Base-by-base conservation (phyloP, 1,139 yeast genomes). In the Cylindricascospora bacillispora region DNA sequence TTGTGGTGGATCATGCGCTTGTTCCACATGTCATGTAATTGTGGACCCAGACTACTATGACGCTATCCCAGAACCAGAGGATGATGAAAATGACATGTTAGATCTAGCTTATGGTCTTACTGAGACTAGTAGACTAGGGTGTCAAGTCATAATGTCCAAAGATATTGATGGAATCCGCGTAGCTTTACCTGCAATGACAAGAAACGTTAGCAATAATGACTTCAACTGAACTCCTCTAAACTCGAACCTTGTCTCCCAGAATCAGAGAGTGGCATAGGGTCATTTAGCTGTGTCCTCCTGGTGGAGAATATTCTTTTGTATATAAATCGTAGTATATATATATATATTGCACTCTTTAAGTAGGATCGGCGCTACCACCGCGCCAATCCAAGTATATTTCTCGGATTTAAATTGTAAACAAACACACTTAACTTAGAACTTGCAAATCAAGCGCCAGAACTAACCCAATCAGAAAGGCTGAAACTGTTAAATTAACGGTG, bases 1-100 rank as follows among this genome's bases (percentile, higher is more conserved):
- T 0, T 89, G 98, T 59, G 98, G 98, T 22, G 98, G 98, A 2
- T 83, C 95, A 2, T 89, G 98, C 63, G 98, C 98, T 1, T 89
- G 98, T 53, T 85, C 95, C 3, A 89, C 98, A 0, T 89, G 98
- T 54, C 98, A 89, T 59, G 77, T 89, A 35, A 89, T 89, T 30
- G 85, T 89, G 23, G 98, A 89, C 52, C 98, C 98, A 1, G 95
- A 79, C 27, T 85, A 62, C 52, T 89, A 83, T 57, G 98, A 89
- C 50, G 70, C 63, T 35, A 70, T 89, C 44, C 94, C 93, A 16
- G 98, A 89, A 54, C 98, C 98, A 0, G 83, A 77, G 41, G 98
- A 89, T 50, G 98, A 89, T 51, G 98, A 89, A 56, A 86, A 92
- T 53, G 98, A 89, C 58, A 89, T 89, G 98, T 67, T 92, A 52